phyloP scores from a whole-genome alignment of 352 stramenopile species.

The Phytophthora kernoviae region DNA sequence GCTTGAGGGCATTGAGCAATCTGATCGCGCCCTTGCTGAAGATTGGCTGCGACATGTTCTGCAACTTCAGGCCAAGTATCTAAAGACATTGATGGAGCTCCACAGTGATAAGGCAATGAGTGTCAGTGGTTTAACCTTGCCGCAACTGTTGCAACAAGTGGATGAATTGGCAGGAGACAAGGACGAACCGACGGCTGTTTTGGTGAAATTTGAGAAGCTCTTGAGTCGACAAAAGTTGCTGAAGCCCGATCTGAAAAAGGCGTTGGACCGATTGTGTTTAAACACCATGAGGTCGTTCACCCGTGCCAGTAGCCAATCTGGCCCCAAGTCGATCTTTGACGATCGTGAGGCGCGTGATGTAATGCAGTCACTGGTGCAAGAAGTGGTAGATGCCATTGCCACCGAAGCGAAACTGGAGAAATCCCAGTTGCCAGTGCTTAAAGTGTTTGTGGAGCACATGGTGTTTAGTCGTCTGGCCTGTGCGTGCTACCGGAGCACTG shows the following conservation, averaged over 20 bases:
- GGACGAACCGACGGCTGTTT: slow-evolving; percentile 48
- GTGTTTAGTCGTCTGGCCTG: slow-evolving; percentile 70
- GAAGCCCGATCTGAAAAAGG: slow-evolving; percentile 63
- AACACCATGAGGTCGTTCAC: slow-evolving; percentile 69
- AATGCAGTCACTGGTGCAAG: slow-evolving; percentile 71
- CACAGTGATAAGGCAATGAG: slow-evolving; percentile 52
- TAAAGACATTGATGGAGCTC: slow-evolving; percentile 54
- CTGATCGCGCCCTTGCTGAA: slow-evolving; percentile 64
- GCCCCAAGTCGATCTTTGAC: slow-evolving; percentile 47
- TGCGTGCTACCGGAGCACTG: slow-evolving; percentile 60
- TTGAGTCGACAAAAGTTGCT: slow-evolving; percentile 62
- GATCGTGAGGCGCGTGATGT: slow-evolving; percentile 60
- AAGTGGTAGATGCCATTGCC: slow-evolving; percentile 62
- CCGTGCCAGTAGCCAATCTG: slow-evolving; percentile 22
- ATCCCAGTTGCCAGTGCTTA: slow-evolving; percentile 30
- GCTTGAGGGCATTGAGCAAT: slow-evolving; percentile 49
- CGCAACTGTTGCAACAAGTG: slow-evolving; percentile 51
- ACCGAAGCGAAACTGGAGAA: slow-evolving; percentile 41
- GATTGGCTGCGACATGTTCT: slow-evolving; percentile 59
- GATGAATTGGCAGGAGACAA: slow-evolving; percentile 16
- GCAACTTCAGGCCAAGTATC: slow-evolving; percentile 58
- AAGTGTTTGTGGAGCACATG: slow-evolving; percentile 76
- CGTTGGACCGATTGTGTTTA: slow-evolving; percentile 64
- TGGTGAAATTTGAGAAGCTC: slow-evolving; percentile 78
- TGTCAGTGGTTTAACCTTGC: slow-evolving; percentile 27